Conservation (phyloP, 441 rosid genomes). For the Eruca vesicaria region DNA sequence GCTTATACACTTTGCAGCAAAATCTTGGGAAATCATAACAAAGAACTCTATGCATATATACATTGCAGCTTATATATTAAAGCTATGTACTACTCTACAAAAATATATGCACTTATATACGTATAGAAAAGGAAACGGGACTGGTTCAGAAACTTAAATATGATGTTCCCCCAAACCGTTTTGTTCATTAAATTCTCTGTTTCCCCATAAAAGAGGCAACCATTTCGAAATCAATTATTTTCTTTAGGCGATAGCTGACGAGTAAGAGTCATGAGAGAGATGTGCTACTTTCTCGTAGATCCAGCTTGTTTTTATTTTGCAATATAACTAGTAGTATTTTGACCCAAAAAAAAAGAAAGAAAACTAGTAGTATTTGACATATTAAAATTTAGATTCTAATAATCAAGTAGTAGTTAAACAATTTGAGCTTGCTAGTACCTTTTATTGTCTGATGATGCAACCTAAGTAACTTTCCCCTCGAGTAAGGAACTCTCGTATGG, state of each 20-base stretch:
- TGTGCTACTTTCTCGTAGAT: constrained; percentile 5
- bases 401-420: not conserved
- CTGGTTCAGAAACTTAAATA: constrained; percentile 26
- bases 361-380: not conserved
- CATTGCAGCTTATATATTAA: not conserved
- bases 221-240: not conserved
- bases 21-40: not conserved
- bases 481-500: not conserved
- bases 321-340: not conserved
- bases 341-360: too few relatives aligned
- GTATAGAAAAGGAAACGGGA: constrained; percentile 2
- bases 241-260: not conserved
- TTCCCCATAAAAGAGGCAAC: constrained; percentile 27
- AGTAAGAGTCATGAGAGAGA: constrained; percentile 24
- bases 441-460: not conserved
- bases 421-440: not conserved
- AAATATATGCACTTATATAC: constrained; percentile 1
- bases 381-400: not conserved
- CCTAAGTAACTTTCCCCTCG: not conserved
- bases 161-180: constrained; percentile 22
- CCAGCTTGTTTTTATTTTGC: constrained; percentile 8
- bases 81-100: not conserved
- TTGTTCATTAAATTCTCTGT: constrained; percentile 27
- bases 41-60: not conserved
- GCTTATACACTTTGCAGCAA: not conserved